These are phyloP conservation scores for Saposhnikovia divaricata DNA, from an alignment of 129 eudicot genomes.

Conservation along the genomic window DNA sequence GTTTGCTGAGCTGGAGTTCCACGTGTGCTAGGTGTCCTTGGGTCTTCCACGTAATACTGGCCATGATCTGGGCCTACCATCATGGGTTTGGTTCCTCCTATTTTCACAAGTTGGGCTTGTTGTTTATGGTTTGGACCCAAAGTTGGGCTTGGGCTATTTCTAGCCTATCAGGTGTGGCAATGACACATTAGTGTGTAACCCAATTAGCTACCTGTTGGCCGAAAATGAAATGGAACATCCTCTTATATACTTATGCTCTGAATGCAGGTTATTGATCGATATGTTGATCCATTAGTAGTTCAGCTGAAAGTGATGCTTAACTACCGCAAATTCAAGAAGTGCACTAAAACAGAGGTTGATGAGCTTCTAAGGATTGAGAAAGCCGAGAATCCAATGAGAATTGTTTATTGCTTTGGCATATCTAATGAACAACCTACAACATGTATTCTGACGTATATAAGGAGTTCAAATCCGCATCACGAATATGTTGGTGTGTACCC, in stretches of 20 bases:
- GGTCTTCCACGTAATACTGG: no score
- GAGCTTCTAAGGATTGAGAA: conserved; percentile 73
- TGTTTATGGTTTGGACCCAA: no score
- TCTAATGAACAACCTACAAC: conserved; percentile 95
- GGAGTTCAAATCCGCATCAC: conserved; percentile 94
- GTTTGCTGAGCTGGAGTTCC: no score
- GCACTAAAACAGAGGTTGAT: conserved; percentile 82
- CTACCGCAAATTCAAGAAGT: conserved; percentile 74
- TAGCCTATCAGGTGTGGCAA: no score
- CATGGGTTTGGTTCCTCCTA: no score
- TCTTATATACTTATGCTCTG: background rate
- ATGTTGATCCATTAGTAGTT: conserved; percentile 83
- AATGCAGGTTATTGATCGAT: conserved; percentile 87
- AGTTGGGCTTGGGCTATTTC: no score
- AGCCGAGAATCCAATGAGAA: conserved; percentile 72
- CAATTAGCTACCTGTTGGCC: background rate
- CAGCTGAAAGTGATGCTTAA: conserved; percentile 75
- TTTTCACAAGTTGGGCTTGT: no score
- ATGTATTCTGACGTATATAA: conserved; percentile 69
- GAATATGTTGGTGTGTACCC: conserved; percentile 89
- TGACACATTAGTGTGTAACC: background rate
- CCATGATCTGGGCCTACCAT: no score
- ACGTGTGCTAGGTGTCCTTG: no score
- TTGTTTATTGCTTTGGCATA: conserved; percentile 87
- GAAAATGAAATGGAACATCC: background rate